Conservation (phyloP, 768 basidiomycete genomes). For the Cantharellus cinnabarinus region DNA sequence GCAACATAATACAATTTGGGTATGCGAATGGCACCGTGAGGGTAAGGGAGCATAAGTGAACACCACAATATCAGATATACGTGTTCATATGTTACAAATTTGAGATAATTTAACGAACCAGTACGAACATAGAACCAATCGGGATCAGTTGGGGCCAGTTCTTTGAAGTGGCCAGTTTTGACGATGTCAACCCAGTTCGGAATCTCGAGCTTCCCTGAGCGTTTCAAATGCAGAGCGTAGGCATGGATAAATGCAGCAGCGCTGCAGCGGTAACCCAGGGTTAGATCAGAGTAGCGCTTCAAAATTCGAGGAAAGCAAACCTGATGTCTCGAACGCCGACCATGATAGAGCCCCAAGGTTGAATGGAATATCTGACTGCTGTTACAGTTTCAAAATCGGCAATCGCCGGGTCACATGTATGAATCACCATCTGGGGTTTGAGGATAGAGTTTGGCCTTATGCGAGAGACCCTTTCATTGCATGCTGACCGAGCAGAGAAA, state of each 20-base stretch:
- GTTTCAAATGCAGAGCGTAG: slow-evolving; percentile 90
- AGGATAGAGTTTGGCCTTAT: no score
- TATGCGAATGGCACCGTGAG: background rate
- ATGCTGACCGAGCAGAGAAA: no score
- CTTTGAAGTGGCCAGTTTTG: slow-evolving; percentile 94
- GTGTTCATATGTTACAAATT: background rate
- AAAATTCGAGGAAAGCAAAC: background rate
- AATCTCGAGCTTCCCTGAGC: slow-evolving; percentile 97
- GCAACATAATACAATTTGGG: background rate
- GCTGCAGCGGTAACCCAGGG: slow-evolving; percentile 23
- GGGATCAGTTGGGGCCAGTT: slow-evolving; percentile 95
- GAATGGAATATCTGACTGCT: background rate
- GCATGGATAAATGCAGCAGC: slow-evolving; percentile 86
- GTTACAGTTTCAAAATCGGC: background rate
- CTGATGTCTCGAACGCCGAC: slow-evolving; percentile 3
- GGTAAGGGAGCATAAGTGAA: background rate
- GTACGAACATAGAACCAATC: slow-evolving; percentile 99
- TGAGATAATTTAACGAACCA: slow-evolving; percentile 35
- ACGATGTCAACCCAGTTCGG: slow-evolving; percentile 97
- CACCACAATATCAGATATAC: background rate
- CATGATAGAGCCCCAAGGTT: background rate
- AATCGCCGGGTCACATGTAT: background rate
- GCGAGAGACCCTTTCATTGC: no score
- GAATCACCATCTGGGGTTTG: no score
- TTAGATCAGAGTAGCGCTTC: background rate